Base-by-base conservation (phyloP, 2,329 filamentous ascomycete species). In the Trichoderma afroharzianum region DNA sequence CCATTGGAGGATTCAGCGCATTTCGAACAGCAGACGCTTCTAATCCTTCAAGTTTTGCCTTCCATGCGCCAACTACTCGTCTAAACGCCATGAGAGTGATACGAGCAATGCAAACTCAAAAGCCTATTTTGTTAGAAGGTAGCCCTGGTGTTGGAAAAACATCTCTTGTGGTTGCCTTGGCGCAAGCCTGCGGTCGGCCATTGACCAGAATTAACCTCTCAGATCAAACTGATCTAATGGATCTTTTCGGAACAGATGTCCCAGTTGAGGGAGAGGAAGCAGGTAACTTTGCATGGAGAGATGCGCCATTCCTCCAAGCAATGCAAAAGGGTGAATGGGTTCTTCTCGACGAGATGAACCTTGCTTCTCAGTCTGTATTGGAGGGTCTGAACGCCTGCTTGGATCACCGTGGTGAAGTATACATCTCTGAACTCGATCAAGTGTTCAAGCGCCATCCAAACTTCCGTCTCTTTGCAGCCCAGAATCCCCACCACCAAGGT, bases 251-350 rank as follows among this genome's bases (percentile, higher is more conserved):
- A 72, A 97, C 95, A 0, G 96, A 99, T 83, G 94, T 97, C 8
- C 96, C 96, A 0, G 91, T 97, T 4, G 96, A 98, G 82, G 95
- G 94, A n/a, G 94, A 92, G 1, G 90, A 93, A 77, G 92, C 94
- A 8, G 96, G 96, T 1, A 92, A 93, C 72, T 99, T 99, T 78
- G 92, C 93, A 1, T 99, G 96, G 96, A 90, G 94, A 75, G 95
- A 99, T 80, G 96, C 95, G 0, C 95, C 96, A 1, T 98, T 99
- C 79, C 84, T 99, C 24, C 93, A 94, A 79, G 96, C 96, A 0
- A 98, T 99, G 95, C 96, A 98, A 79, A 92, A 90, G 71, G 96
- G 96, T 32, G 93, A 97, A 76, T 99, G 96, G 96, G 96, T 99
- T 12, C 85, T 99, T 32, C 87, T 99, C 0, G 96, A 99, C 78